These are phyloP conservation scores for Allantophomopsis lycopodina DNA, from an alignment of 2,329 filamentous ascomycete genomes.

Conservation along the genomic window DNA sequence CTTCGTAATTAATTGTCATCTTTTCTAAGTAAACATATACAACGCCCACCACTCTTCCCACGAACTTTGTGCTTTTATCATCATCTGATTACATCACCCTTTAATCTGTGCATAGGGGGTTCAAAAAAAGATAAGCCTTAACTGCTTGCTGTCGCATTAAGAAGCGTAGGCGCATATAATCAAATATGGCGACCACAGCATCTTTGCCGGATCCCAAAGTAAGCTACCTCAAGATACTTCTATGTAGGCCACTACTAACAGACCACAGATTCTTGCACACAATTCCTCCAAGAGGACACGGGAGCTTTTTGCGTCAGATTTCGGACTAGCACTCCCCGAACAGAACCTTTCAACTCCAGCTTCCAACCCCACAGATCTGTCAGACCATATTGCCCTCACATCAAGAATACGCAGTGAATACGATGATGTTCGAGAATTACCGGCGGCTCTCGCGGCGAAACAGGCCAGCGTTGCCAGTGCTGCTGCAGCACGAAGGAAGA, in stretches of 20 bases:
- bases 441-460: conserved; percentile 61
- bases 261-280: conserved; percentile 13
- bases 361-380: neutral
- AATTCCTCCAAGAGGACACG: conserved; percentile 37
- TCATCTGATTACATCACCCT: too few species aligned
- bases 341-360: neutral
- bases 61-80: too few species aligned
- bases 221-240: neutral
- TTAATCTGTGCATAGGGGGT: too few species aligned
- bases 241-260: neutral
- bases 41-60: too few species aligned
- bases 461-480: conserved; percentile 50
- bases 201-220: neutral
- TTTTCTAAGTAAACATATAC: too few species aligned
- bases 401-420: conserved; percentile 42
- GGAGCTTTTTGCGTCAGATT: conserved; percentile 37
- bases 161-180: too few species aligned
- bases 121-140: too few species aligned
- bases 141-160: too few species aligned
- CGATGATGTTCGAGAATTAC: conserved; percentile 58
- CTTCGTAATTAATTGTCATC: too few species aligned
- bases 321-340: conserved; percentile 19
- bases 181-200: neutral
- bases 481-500: conserved; percentile 45
- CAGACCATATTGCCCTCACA: neutral